Evolutionary conservation across 2,329 filamentous ascomycete species (phyloP), one percentile per base, ranked within the genome.

Genomic region (Ophiostoma himal-ulmi): DNA sequence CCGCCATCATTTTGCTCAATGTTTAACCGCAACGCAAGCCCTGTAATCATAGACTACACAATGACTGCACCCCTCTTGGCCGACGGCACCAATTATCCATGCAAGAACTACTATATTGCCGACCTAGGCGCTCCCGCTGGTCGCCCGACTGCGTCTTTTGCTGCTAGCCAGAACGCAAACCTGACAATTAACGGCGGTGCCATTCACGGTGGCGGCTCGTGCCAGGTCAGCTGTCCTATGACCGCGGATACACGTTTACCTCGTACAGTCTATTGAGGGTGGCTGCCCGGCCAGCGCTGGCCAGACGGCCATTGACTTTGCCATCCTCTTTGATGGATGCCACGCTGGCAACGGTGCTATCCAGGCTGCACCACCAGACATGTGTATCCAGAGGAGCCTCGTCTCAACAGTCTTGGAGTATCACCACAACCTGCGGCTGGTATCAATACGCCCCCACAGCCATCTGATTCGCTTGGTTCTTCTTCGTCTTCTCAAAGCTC

Each of bases 191-290:
- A 80, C 71, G 91, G 91, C 48, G 84, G 84, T 68, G 87, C 88
- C 65, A 79, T 79, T 69, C 91, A 93, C 80, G 81, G 83, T 52
- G 91, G 91, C 54, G 91, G 91, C 57, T 92, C 88, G 11, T 94
- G 91, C 80, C 92, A 95, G 80, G 82, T 92, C 66, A 87, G 89
- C 82, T 94, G 41, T 92, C 90, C 44, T 92, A 90, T 79, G 91
- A 94, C 80, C 82, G 86, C 73, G 91, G 90, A 1, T 11, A 26
- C 11, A 26, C 10, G 11, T 57, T 57, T 11, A 57, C 22, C 22
- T 30, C 7, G n/a, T 57, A 3, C 52, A 57, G 22, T 57, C 52
- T 11, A 57, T 57, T 5, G 22, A 57, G 13, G 22, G 52, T 1
- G 22, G n/a, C 22, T 57, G 52, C 8, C 52, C 52, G n/a, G 22